Percentiles rank a stretch among this genome's conserved stretches.
Evolutionary conservation across 148 eudicot species (phyloP).

Genomic region (Tetragonia tetragonoides): DNA sequence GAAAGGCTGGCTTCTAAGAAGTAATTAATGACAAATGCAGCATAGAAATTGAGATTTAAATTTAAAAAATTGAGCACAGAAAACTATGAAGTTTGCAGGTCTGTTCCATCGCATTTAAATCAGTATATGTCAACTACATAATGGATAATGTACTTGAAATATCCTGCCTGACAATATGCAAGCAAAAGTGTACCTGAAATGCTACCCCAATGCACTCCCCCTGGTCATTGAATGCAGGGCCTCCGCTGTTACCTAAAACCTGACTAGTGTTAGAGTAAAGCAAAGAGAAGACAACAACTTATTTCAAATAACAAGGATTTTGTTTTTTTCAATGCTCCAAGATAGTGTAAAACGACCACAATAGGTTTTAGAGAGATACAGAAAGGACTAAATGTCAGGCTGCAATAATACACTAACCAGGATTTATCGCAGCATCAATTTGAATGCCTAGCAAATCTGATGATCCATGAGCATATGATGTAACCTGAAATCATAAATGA

Average conservation of each 20-base stretch:
- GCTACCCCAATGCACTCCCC: constrained; percentile 99
- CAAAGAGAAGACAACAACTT: not conserved
- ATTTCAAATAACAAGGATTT: not conserved
- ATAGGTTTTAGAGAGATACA: not conserved
- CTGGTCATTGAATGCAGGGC: constrained; percentile 95
- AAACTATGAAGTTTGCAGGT: not conserved
- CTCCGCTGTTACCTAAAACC: constrained; percentile 90
- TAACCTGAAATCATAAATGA: constrained; percentile 50
- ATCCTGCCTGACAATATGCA: not conserved
- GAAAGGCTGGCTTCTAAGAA: not conserved
- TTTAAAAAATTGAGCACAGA: not conserved
- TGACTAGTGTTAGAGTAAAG: constrained; percentile 22
- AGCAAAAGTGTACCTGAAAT: constrained; percentile 68
- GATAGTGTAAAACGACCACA: not conserved
- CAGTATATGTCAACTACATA: not conserved
- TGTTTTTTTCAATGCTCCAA: not conserved
- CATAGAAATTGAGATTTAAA: not conserved
- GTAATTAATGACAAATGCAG: not conserved
- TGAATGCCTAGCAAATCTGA: constrained; percentile 88
- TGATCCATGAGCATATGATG: constrained; percentile 91
- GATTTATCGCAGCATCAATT: constrained; percentile 96
- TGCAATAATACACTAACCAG: constrained; percentile 49
- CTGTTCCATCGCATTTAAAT: not conserved
- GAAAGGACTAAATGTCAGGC: not conserved
- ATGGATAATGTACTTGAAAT: not conserved